Base-by-base conservation (phyloP, 169 alveolate species). In the Eimeria sp. region DNA sequence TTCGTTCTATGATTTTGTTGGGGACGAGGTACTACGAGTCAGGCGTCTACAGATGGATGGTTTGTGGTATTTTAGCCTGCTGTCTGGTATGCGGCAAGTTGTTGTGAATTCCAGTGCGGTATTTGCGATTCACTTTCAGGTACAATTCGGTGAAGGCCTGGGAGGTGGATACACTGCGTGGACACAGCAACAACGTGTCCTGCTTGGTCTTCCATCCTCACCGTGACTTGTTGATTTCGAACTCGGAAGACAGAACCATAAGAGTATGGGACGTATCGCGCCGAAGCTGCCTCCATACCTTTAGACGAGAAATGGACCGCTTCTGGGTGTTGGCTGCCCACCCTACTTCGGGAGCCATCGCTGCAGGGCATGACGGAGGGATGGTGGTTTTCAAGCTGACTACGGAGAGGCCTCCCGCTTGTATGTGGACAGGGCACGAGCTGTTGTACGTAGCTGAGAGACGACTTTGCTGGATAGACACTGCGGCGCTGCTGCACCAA, bases 111-210 rank as follows among this genome's bases (percentile, higher is more conserved):
- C 16, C 25, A 49, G 68, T 46, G 3, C 6, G 54, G 66, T 9
- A 16, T 43, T 16, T 87, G 82, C 49, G 40, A 20, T 1, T 46
- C 46, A 46, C 64, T 25, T 52, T 43, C 91, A 95, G 97, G 91
- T 95, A 95, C 91, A 95, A 95, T 77, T 77, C 91, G 8, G 78
- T 76, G 91, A 98, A 97, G 96, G 99, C 99, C 89, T 98, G 99
- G 99, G 99, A 99, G 98, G 98, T 98, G 96, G 99, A 99, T 95
- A 97, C 99, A 14, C 97, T 99, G 77, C 98, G 98, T 88, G 99
- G 99, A 33, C 99, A 99, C 97, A 98, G 97, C 96, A 99, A 98
- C 96, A 99, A 99, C 97, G 99, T 99, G 68, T 98, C 99, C 20
- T 98, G 99, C 80, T 99, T 98, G 54, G 95, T 98, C 66, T 99